These are phyloP conservation scores for Amanita brunnescens DNA, from an alignment of 768 basidiomycete genomes.

Conservation along the genomic window DNA sequence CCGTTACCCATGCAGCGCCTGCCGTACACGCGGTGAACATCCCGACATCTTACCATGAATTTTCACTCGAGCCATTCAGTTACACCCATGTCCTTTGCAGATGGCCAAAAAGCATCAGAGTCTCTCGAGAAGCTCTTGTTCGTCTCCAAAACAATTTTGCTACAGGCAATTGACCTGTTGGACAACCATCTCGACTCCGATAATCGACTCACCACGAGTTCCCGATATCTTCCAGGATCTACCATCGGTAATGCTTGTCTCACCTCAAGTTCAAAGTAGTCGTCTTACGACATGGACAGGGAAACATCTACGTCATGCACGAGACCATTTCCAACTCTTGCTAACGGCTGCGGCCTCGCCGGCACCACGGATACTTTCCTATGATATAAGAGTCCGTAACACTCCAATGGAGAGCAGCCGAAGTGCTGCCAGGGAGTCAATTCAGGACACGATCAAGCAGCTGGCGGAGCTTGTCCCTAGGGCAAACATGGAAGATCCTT, in stretches of 20 bases:
- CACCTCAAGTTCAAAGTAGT: constrained; percentile 1
- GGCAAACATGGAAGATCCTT: constrained; percentile 41
- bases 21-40: background rate
- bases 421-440: constrained; percentile 45
- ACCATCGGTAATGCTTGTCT: constrained; percentile 58
- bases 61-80: background rate
- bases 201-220: constrained; percentile 58
- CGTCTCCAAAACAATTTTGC: constrained; percentile 59
- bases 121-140: constrained; percentile 49
- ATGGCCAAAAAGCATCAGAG: background rate
- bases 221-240: constrained; percentile 77
- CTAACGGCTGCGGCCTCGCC: constrained; percentile 41
- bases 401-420: constrained; percentile 77
- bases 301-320: constrained; percentile 79
- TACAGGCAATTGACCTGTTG: constrained; percentile 67
- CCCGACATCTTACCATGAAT: background rate
- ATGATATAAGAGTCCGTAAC: constrained; percentile 68
- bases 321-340: constrained; percentile 73
- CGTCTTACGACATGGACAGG: constrained; percentile 31
- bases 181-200: constrained; percentile 58
- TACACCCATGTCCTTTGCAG: background rate
- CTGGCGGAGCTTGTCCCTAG: constrained; percentile 46
- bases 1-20: background rate
- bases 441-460: constrained; percentile 46
- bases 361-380: constrained; percentile 50